Evolutionary conservation across 257 asterid species (phyloP).

Genomic region (Capsicum pubescens): DNA sequence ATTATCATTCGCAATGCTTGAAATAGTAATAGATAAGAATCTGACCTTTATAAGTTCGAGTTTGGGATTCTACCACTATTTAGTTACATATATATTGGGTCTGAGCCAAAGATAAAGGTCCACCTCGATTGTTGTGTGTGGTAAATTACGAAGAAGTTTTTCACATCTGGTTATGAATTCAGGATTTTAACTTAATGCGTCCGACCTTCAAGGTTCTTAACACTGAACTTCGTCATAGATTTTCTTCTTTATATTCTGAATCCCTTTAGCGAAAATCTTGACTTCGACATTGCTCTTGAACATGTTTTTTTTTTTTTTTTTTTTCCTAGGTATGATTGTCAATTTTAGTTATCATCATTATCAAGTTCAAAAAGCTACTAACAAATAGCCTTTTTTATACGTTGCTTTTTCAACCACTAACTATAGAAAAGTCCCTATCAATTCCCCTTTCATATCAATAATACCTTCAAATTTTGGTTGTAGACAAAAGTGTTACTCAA

Average conservation of each 20-base stretch:
- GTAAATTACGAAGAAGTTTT: not conserved
- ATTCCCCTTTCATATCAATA: not conserved
- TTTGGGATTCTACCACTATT: not conserved
- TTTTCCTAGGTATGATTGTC: not conserved
- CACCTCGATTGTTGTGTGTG: no score
- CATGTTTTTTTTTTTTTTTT: not conserved
- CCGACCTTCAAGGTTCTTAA: not conserved
- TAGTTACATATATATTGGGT: not conserved
- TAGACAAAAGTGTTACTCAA: constrained; percentile 26
- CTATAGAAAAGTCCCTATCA: constrained; percentile 18
- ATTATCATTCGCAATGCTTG: not conserved
- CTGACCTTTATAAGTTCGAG: not conserved
- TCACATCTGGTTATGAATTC: not conserved
- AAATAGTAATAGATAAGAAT: not conserved
- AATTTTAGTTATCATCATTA: constrained; percentile 32
- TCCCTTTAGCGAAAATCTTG: no score
- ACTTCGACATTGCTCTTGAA: not conserved
- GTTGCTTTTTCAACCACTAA: constrained; percentile 31
- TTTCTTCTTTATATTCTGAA: no score
- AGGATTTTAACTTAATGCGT: not conserved
- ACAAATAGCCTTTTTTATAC: constrained; percentile 21
- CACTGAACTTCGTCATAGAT: not conserved
- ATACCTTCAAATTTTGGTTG: not conserved
- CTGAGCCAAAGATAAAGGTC: not conserved
- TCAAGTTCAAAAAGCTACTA: constrained; percentile 25